A percentile compares a stretch with the other conserved stretches of the same genome.
Conservation (phyloP, 1,139 yeast genomes). For the Wickerhamomyces sp. region DNA sequence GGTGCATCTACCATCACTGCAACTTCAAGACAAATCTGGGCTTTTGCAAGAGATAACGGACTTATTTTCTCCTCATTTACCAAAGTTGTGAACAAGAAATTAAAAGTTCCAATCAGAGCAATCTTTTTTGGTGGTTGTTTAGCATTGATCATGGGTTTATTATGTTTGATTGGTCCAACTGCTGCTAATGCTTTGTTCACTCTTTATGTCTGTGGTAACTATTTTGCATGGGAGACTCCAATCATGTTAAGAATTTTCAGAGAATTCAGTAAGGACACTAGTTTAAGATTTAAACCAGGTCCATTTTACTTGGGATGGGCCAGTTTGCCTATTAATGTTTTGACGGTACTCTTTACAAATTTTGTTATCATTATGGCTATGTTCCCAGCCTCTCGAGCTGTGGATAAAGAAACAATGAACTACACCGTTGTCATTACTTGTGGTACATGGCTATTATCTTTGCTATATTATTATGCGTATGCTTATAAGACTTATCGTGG, state of each 20-base stretch:
- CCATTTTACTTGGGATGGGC: constrained; percentile 54
- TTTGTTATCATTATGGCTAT: constrained; percentile 42
- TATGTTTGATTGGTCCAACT: constrained; percentile 53
- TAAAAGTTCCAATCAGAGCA: constrained; percentile 58
- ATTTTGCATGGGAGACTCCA: constrained; percentile 57
- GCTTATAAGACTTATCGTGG: constrained; percentile 5
- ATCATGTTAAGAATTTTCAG: constrained; percentile 40
- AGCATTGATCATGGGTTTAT: constrained; percentile 48
- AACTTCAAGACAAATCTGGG: constrained; percentile 48
- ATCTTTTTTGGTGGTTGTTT: constrained; percentile 48
- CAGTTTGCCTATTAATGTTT: constrained; percentile 37
- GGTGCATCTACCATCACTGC: constrained; percentile 54
- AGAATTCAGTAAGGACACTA: constrained; percentile 32
- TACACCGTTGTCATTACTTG: constrained; percentile 55
- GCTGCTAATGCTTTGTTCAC: constrained; percentile 62
- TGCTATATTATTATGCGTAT: constrained; percentile 34
- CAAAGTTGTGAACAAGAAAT: constrained; percentile 47
- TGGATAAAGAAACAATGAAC: constrained; percentile 46
- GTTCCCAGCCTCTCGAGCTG: constrained; percentile 43
- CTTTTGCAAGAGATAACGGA: constrained; percentile 50
- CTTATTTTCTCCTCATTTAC: constrained; percentile 38
- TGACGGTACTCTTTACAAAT: constrained; percentile 29
- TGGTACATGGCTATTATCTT: constrained; percentile 43
- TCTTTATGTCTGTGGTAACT: constrained; percentile 56
- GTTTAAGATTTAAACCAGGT: constrained; percentile 52